Evolutionary conservation across 306 rosid genomes (phyloP).

Genomic region (Pyrus betulifolia): DNA sequence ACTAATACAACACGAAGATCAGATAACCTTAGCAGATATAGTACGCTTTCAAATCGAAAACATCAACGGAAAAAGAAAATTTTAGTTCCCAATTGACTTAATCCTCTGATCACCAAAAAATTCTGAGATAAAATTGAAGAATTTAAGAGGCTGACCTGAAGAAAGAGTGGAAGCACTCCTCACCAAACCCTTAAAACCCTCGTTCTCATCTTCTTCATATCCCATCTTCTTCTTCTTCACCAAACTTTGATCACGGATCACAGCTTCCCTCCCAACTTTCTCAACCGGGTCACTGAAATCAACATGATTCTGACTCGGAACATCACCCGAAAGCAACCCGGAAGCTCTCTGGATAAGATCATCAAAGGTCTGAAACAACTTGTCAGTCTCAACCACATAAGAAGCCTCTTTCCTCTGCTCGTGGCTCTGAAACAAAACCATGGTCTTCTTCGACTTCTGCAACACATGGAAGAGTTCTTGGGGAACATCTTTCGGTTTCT

Average conservation of each 20-base stretch:
- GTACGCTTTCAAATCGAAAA: background rate
- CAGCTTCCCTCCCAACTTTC: slow-evolving; percentile 11
- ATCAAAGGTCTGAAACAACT: slow-evolving; percentile 50
- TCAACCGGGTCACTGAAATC: slow-evolving; percentile 20
- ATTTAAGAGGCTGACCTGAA: slow-evolving; percentile 39
- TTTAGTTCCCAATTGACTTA: background rate
- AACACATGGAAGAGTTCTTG: slow-evolving; percentile 53
- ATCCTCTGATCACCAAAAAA: background rate
- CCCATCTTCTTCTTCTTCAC: slow-evolving; percentile 22
- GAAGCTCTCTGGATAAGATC: slow-evolving; percentile 78
- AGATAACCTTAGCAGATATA: background rate
- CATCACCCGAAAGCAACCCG: slow-evolving; percentile 50
- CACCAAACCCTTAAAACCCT: slow-evolving; percentile 15
- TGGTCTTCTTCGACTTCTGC: slow-evolving; percentile 48
- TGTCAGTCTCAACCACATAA: slow-evolving; percentile 47
- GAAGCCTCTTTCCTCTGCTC: slow-evolving; percentile 61
- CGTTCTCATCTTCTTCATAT: slow-evolving; percentile 23
- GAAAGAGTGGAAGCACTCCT: slow-evolving; percentile 32
- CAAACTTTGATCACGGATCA: slow-evolving; percentile 30
- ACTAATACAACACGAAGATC: background rate
- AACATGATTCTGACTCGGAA: slow-evolving; percentile 10
- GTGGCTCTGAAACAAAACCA: slow-evolving; percentile 46
- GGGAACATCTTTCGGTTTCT: slow-evolving; percentile 35
- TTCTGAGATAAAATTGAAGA: background rate
- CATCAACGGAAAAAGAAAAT: background rate